Conservation (phyloP, 768 basidiomycete genomes). For the Suillus weaverae region DNA sequence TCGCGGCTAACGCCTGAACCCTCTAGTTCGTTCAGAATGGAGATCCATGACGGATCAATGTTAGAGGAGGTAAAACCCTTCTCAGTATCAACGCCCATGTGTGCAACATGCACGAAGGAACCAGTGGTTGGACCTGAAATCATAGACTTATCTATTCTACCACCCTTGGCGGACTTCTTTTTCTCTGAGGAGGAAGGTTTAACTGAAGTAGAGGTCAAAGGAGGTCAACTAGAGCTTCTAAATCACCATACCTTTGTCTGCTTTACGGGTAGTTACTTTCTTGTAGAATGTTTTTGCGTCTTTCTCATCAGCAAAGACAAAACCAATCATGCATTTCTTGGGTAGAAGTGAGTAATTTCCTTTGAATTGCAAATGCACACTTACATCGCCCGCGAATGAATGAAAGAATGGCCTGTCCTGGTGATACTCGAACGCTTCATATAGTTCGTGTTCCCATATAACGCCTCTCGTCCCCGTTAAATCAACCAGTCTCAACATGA, state of each 20-base stretch:
- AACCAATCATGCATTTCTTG: constrained; percentile 87
- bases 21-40: constrained; percentile 66
- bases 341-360: constrained; percentile 6
- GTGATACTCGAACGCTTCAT: constrained; percentile 75
- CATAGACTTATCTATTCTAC: constrained; percentile 89
- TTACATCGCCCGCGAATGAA: constrained; percentile 88
- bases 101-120: constrained; percentile 87
- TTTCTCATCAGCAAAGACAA: constrained; percentile 84
- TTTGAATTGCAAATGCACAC: constrained; percentile 33
- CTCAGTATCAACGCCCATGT: constrained; percentile 92
- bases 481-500: constrained; percentile 81
- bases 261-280: constrained; percentile 73
- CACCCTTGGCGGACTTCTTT: constrained; percentile 59
- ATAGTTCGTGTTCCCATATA: constrained; percentile 93
- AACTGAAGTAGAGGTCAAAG: constrained; percentile 29
- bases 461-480: constrained; percentile 80
- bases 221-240: constrained; percentile 4
- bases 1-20: constrained; percentile 64
- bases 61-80: constrained; percentile 83
- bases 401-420: constrained; percentile 91
- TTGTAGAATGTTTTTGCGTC: constrained; percentile 87
- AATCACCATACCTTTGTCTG: constrained; percentile 47
- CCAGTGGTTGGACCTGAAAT: constrained; percentile 81
- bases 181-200: constrained; percentile 50
- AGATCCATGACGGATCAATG: constrained; percentile 88